phyloP scores from a whole-genome alignment of 441 rosid genomes.

The Breynia disticha region DNA sequence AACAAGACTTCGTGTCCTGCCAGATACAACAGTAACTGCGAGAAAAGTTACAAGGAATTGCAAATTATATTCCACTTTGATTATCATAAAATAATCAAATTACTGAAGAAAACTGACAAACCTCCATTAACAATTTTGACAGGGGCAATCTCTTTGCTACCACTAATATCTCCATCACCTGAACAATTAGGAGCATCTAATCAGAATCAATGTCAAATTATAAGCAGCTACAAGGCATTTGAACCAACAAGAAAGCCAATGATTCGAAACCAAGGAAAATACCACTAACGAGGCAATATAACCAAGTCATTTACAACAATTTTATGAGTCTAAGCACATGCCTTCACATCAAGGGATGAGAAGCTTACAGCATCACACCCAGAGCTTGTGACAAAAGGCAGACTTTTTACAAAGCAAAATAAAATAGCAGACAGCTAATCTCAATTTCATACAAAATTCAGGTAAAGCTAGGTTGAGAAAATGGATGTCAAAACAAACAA shows the following conservation, averaged over 20 bases:
- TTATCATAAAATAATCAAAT: slow-evolving; percentile 10
- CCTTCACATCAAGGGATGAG: neutral
- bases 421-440: neutral
- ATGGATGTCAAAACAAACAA: slow-evolving; percentile 3
- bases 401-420: neutral
- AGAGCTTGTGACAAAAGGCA: neutral
- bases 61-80: slow-evolving; percentile 12
- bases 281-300: too few species aligned
- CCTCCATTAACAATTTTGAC: slow-evolving; percentile 88
- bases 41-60: slow-evolving; percentile 17
- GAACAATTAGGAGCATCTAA: slow-evolving; percentile 17
- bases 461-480: neutral
- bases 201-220: slow-evolving; percentile 7
- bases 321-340: neutral
- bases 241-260: too few species aligned
- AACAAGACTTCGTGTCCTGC: slow-evolving; percentile 87
- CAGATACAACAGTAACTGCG: slow-evolving; percentile 79
- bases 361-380: too few species aligned
- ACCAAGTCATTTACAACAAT: too few species aligned
- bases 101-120: slow-evolving; percentile 27
- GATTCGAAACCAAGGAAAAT: too few species aligned
- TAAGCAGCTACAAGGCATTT: neutral
- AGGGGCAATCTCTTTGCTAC: slow-evolving; percentile 29
- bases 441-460: neutral
- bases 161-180: slow-evolving; percentile 36